Conservation (phyloP, 2,329 filamentous ascomycete species). For the Daldinia sp. region DNA sequence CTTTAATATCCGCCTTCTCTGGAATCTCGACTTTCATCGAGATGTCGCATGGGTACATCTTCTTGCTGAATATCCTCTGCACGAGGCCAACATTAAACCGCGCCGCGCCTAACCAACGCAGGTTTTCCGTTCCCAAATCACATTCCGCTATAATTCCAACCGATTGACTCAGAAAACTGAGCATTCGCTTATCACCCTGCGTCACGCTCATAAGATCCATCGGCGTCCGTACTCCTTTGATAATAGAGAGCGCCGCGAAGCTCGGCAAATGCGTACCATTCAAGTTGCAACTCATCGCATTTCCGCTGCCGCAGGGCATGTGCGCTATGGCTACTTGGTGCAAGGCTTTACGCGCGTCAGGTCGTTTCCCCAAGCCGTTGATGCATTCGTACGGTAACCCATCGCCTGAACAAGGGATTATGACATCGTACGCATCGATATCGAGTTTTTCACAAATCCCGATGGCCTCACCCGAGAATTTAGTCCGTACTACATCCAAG, state of each 20-base stretch:
- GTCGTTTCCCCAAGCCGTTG: slow-evolving; percentile 83
- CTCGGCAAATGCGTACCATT: slow-evolving; percentile 81
- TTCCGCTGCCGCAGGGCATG: slow-evolving; percentile 91
- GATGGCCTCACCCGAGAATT: slow-evolving; percentile 77
- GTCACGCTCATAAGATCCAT: slow-evolving; percentile 89
- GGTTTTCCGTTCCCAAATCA: slow-evolving; percentile 87
- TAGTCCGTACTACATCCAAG: slow-evolving; percentile 77
- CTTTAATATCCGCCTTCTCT: slow-evolving; percentile 76
- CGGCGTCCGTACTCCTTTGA: slow-evolving; percentile 86
- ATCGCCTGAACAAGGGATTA: slow-evolving; percentile 91
- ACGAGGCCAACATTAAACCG: slow-evolving; percentile 88
- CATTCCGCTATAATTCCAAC: slow-evolving; percentile 90
- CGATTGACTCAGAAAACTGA: slow-evolving; percentile 91
- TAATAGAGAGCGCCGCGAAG: slow-evolving; percentile 79
- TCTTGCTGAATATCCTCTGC: slow-evolving; percentile 77
- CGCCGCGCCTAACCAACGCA: slow-evolving; percentile 90
- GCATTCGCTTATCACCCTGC: slow-evolving; percentile 74
- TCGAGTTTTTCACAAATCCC: slow-evolving; percentile 80
- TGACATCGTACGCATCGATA: slow-evolving; percentile 80
- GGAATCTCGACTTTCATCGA: slow-evolving; percentile 83
- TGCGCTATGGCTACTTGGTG: slow-evolving; percentile 82
- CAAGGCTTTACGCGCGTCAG: slow-evolving; percentile 78
- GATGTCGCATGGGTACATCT: slow-evolving; percentile 87
- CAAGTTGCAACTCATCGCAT: slow-evolving; percentile 90
- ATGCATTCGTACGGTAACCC: slow-evolving; percentile 93